Base-by-base conservation (phyloP, 2,329 filamentous ascomycete genomes). In the Claviceps humidiphila region DNA sequence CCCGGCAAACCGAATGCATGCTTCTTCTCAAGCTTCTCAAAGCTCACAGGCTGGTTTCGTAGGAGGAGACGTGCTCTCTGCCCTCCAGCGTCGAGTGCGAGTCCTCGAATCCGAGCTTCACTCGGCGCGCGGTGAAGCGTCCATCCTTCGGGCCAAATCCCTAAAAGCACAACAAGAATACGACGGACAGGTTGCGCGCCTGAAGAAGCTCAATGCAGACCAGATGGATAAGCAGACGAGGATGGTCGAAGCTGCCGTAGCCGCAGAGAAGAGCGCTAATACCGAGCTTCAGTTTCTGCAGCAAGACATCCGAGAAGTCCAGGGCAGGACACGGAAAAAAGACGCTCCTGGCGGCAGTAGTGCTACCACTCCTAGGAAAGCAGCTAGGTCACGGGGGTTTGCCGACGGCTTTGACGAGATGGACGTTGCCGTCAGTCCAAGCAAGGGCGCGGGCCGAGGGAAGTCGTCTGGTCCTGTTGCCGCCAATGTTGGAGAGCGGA, bases 351-450 rank as follows among this genome's bases (percentile, higher is more conserved):
- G 59, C 57, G 57, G 57, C 5, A 54, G 52, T 16, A 63, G 62
- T 20, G 37, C 58, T 9, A 74, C 71, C 1, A 87, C 85, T 0
- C 82, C 83, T 2, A 86, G 75, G 60, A 83, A 80, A 63, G 62
- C 68, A 1, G 66, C 73, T 30, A 81, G 76, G 63, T 67, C 71
- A 1, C 78, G 78, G 67, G 73, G 76, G 1, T 70, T 85, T 49
- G 77, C 84, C 1, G 87, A 93, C 66, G 87, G 87, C 0, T 93
- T 93, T 59, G 85, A 90, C 54, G 81, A 87, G 54, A 71, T 80
- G 56, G 78, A 81, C 55, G 71, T 80, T 51, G 70, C 72, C 7
- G 63, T 66, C 5, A 81, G 78, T 52, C 78, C 78, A 0, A 75
- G 67, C 60, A 80, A 77, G 58, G 71, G 70, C 1, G 69, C 73